These are phyloP conservation scores for Agrocybe chaxingu DNA, from an alignment of 768 basidiomycete genomes.

Conservation along the genomic window DNA sequence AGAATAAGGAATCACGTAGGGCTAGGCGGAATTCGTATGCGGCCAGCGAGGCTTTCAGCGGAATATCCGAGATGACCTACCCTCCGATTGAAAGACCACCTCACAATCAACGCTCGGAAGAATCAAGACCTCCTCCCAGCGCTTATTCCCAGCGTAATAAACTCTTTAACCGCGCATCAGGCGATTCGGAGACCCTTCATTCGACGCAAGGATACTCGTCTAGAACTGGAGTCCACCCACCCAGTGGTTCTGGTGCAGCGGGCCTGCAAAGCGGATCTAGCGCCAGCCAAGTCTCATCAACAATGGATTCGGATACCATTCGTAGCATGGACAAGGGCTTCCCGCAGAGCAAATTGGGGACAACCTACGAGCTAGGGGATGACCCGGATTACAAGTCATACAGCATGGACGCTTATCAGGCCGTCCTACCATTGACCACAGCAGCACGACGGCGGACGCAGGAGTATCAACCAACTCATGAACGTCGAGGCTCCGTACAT, in stretches of 20 bases:
- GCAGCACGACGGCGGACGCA: conserved; percentile 10
- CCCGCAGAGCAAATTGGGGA: conserved; percentile 16
- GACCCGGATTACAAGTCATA: conserved; percentile 12
- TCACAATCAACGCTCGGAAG: conserved; percentile 6
- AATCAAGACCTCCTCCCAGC: conserved; percentile 28
- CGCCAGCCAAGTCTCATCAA: conserved; percentile 15
- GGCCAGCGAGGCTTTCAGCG: conserved; percentile 42
- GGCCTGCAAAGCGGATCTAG: conserved; percentile 24
- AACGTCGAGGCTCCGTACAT: conserved; percentile 35
- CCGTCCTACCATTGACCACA: conserved; percentile 9
- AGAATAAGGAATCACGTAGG: conserved; percentile 30
- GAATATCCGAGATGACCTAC: conserved; percentile 55
- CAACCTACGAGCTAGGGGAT: conserved; percentile 19
- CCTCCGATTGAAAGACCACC: conserved; percentile 29
- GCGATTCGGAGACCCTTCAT: conserved; percentile 38
- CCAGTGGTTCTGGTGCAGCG: conserved; percentile 29
- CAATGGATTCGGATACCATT: conserved; percentile 17
- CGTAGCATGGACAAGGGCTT: conserved; percentile 18
- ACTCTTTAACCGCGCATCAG: conserved; percentile 21
- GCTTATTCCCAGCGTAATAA: conserved; percentile 31
- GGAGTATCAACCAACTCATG: conserved; percentile 11
- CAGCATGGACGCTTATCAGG: conserved; percentile 2
- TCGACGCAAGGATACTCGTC: conserved; percentile 25
- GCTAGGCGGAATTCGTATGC: conserved; percentile 26
- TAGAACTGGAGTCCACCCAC: conserved; percentile 10